These are phyloP conservation scores for Sporisorium sorghi DNA, from an alignment of 1,284 basidiomycete species.

Conservation along the genomic window DNA sequence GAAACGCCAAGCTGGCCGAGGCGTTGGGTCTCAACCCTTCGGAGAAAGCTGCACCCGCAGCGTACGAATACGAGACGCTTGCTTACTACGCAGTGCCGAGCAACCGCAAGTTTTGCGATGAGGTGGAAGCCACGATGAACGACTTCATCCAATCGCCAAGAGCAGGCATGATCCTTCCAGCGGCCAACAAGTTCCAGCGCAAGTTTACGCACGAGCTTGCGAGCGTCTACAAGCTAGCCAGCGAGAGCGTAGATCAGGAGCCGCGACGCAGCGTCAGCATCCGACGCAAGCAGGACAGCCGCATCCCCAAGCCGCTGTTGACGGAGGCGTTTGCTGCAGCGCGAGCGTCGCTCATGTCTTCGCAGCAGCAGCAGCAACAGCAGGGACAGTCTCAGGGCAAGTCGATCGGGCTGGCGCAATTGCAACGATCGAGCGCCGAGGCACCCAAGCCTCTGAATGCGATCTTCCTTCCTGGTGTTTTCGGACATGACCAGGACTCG, in stretches of 20 bases:
- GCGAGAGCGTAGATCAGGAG: slow-evolving; percentile 60
- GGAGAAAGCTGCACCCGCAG: slow-evolving; percentile 44
- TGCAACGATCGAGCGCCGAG: slow-evolving; percentile 40
- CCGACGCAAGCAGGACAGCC: slow-evolving; percentile 57
- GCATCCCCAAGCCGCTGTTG: slow-evolving; percentile 57
- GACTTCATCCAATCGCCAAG: slow-evolving; percentile 66
- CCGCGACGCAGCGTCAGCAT: slow-evolving; percentile 59
- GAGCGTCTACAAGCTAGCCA: slow-evolving; percentile 53
- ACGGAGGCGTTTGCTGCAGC: slow-evolving; percentile 55
- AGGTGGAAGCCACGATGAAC: slow-evolving; percentile 58
- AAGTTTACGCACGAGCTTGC: slow-evolving; percentile 64
- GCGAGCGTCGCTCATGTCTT: slow-evolving; percentile 31
- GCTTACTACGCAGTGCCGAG: slow-evolving; percentile 50
- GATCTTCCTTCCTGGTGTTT: slow-evolving; percentile 55
- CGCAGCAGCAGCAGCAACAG: slow-evolving; percentile 32
- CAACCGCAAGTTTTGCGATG: slow-evolving; percentile 58
- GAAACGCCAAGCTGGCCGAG: slow-evolving; percentile 67
- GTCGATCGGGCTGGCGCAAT: slow-evolving; percentile 49
- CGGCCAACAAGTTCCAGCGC: slow-evolving; percentile 54
- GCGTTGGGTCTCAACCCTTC: slow-evolving; percentile 63
- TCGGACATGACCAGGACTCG: slow-evolving; percentile 58
- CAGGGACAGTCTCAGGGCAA: slow-evolving; percentile 13
- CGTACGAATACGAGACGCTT: slow-evolving; percentile 52
- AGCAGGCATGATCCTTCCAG: slow-evolving; percentile 57
- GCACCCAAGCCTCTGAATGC: slow-evolving; percentile 56